phyloP scores from a whole-genome alignment of 2,329 filamentous ascomycete species.

The Aspergillus unguis region DNA sequence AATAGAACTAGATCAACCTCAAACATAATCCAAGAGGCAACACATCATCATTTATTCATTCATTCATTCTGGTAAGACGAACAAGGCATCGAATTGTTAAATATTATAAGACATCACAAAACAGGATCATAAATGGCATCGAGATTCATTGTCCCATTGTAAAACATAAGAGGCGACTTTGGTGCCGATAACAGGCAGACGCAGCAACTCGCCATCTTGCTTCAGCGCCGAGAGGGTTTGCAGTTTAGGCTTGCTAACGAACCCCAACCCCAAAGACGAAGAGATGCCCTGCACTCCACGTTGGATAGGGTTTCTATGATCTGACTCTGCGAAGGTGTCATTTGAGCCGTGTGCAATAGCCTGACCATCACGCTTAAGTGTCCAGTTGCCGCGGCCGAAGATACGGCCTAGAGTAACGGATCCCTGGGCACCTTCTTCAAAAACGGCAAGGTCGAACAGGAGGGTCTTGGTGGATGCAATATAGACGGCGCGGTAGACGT shows the following conservation, averaged over 20 bases:
- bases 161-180: not conserved
- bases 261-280: not conserved
- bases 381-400: slow-evolving; percentile 2
- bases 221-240: not conserved
- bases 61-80: no score
- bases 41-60: no score
- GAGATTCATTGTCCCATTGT: not conserved
- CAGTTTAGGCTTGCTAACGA: not conserved
- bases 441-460: slow-evolving; percentile 2
- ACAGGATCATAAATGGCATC: no score
- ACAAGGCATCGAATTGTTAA: not conserved
- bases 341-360: not conserved
- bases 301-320: not conserved
- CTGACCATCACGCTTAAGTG: not conserved
- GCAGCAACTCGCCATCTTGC: slow-evolving; percentile 1
- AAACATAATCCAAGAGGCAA: no score
- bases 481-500: slow-evolving; percentile 5
- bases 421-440: not conserved
- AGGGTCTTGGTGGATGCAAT: not conserved
- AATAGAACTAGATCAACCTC: no score
- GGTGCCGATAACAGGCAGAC: not conserved
- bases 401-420: not conserved
- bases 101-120: not conserved
- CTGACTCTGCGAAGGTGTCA: not conserved
- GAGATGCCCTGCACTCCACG: no score